These are phyloP conservation scores for Hydrangea macrophylla DNA, from an alignment of 148 eudicot species.

Conservation along the genomic window DNA sequence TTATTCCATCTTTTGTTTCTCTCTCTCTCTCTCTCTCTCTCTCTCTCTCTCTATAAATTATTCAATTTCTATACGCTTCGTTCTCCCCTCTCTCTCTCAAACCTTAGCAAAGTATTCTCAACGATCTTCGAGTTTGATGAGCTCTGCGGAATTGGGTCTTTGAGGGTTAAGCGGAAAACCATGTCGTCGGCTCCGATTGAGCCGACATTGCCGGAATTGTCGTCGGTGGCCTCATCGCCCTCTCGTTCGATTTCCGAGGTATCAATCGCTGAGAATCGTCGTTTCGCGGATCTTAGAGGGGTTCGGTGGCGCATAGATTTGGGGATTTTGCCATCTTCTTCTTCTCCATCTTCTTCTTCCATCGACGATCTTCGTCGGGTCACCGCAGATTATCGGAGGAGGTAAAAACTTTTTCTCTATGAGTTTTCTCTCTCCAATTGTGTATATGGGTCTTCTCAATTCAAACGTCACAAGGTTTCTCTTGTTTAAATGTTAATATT, in stretches of 20 bases:
- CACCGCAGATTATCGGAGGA: constrained; percentile 56
- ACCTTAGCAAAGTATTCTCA: neutral
- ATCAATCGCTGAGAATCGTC: constrained; percentile 4
- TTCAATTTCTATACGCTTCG: neutral
- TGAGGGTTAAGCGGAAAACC: neutral
- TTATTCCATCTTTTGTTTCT: neutral
- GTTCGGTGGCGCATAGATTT: constrained; percentile 62
- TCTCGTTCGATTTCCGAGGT: neutral
- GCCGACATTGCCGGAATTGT: neutral
- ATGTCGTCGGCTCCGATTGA: constrained; percentile 18
- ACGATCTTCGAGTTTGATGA: neutral
- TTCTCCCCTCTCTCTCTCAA: neutral
- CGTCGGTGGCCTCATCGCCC: constrained; percentile 3
- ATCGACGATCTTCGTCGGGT: constrained; percentile 60
- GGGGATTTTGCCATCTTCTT: constrained; percentile 45
- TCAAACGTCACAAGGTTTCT: neutral
- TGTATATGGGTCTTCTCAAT: neutral
- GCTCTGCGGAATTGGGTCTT: neutral
- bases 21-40: neutral
- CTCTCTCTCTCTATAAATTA: neutral
- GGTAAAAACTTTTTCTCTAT: constrained; percentile 25
- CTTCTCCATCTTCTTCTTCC: constrained; percentile 24
- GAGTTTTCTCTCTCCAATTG: neutral
- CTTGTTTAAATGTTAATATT: neutral
- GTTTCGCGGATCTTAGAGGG: constrained; percentile 49